A percentile compares a stretch with the other conserved stretches of the same genome.
Evolutionary conservation across 768 basidiomycete genomes (phyloP).

Genomic region (Guyanaporus albipodus): DNA sequence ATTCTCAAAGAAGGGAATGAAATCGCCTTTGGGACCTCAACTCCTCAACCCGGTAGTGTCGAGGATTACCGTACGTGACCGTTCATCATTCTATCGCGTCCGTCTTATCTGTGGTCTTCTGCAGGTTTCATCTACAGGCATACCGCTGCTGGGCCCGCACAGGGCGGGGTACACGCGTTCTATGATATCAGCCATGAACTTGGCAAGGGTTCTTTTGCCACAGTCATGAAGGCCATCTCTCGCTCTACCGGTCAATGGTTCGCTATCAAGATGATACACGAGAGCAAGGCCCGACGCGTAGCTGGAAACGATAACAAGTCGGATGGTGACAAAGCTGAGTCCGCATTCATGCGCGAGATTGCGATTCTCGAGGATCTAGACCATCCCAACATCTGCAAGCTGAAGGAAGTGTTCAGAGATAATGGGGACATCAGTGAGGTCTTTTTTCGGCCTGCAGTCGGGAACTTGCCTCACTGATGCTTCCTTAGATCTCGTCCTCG

Average conservation of each 20-base stretch:
- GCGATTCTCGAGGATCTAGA: slow-evolving; percentile 70
- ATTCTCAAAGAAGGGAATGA: slow-evolving; percentile 68
- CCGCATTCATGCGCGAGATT: slow-evolving; percentile 64
- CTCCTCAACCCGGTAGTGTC: slow-evolving; percentile 41
- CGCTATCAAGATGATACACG: slow-evolving; percentile 86
- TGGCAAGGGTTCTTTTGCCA: slow-evolving; percentile 90
- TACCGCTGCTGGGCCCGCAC: slow-evolving; percentile 46
- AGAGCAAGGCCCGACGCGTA: slow-evolving; percentile 41
- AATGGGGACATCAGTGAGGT: slow-evolving; percentile 55
- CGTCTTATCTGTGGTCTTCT: neutral
- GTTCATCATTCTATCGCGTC: neutral
- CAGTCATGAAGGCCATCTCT: slow-evolving; percentile 79
- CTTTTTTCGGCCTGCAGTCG: neutral
- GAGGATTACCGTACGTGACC: slow-evolving; percentile 72
- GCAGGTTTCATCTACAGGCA: slow-evolving; percentile 73
- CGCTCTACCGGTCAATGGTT: slow-evolving; percentile 67
- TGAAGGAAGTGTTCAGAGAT: slow-evolving; percentile 74
- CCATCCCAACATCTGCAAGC: slow-evolving; percentile 79
- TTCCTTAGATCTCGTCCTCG: slow-evolving; percentile 70
- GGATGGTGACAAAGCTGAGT: slow-evolving; percentile 29
- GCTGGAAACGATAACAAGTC: slow-evolving; percentile 30
- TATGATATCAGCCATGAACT: slow-evolving; percentile 71
- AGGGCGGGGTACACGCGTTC: slow-evolving; percentile 53
- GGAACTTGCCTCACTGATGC: slow-evolving; percentile 22
- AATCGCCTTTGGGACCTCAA: slow-evolving; percentile 72